phyloP scores from a whole-genome alignment of 352 stramenopile species.

The Saprolegnia parasitica region DNA sequence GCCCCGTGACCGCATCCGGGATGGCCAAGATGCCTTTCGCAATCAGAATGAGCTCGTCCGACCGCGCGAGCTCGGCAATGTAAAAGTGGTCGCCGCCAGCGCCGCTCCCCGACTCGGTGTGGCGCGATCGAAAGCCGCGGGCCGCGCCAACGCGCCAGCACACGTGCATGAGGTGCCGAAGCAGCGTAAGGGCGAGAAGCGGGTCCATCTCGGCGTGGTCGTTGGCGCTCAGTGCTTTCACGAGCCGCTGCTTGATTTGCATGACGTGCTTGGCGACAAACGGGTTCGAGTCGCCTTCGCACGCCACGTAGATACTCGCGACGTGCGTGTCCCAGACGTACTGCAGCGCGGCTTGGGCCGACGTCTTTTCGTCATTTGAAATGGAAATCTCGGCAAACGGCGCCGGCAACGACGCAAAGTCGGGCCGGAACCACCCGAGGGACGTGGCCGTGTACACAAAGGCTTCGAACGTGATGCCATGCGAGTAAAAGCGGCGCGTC shows the following conservation, averaged over 20 bases:
- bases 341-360: neutral
- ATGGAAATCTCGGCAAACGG: neutral
- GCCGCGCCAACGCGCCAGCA: neutral
- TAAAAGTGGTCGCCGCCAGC: conserved; percentile 7
- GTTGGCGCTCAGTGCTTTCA: neutral
- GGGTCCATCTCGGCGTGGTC: neutral
- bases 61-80: conserved; percentile 18
- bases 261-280: conserved; percentile 20
- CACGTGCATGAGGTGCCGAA: conserved; percentile 1
- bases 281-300: conserved; percentile 20
- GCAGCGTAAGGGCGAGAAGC: neutral
- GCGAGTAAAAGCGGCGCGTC: conserved; percentile 5
- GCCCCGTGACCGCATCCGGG: neutral
- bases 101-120: too few species aligned
- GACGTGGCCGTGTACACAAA: conserved; percentile 16
- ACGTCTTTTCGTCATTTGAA: neutral
- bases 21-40: conserved; percentile 24
- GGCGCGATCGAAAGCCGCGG: neutral
- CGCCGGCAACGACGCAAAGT: conserved; percentile 1
- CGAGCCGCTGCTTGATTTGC: conserved; percentile 3
- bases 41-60: conserved; percentile 20
- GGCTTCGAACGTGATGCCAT: conserved; percentile 20
- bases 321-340: conserved; percentile 18
- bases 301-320: neutral
- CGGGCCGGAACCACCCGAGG: conserved; percentile 10